phyloP scores from a whole-genome alignment of 169 alveolate genomes.

The Plasmodium fragile region DNA sequence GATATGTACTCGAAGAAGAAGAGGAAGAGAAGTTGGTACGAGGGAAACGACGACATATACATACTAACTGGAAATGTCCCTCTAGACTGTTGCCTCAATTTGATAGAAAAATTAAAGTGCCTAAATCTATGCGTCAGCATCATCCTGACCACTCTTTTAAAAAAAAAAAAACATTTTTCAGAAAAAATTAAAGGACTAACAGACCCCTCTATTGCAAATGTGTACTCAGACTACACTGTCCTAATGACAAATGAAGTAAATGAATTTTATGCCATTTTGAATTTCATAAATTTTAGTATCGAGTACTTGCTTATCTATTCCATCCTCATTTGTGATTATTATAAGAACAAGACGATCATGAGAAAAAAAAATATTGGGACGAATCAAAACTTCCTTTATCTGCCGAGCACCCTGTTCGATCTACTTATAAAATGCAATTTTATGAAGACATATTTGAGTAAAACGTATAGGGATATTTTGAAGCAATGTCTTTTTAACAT shows the following conservation, averaged over 20 bases:
- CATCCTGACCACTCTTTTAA: constrained; percentile 23
- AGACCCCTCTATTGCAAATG: constrained; percentile 19
- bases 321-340: constrained; percentile 53
- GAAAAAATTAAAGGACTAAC: constrained; percentile 20
- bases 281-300: constrained; percentile 64
- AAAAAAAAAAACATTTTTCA: constrained; percentile 48
- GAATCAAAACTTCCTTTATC: constrained; percentile 25
- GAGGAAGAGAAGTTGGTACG: constrained; percentile 46
- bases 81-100: constrained; percentile 67
- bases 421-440: constrained; percentile 55
- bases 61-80: constrained; percentile 59
- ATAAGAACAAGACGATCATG: constrained; percentile 37
- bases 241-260: constrained; percentile 45
- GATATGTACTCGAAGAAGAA: not conserved
- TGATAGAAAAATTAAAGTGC: constrained; percentile 70
- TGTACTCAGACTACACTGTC: constrained; percentile 24
- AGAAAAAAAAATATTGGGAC: constrained; percentile 20
- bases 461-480: constrained; percentile 57
- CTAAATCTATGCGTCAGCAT: constrained; percentile 69
- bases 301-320: constrained; percentile 63
- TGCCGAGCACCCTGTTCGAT: constrained; percentile 52
- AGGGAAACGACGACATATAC: constrained; percentile 1
- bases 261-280: constrained; percentile 41
- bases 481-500: constrained; percentile 64
- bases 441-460: constrained; percentile 54